A percentile compares a stretch with the other conserved stretches of the same genome.
phyloP scores from a whole-genome alignment of 345 rosid genomes.

The Linum usitatissimum region DNA sequence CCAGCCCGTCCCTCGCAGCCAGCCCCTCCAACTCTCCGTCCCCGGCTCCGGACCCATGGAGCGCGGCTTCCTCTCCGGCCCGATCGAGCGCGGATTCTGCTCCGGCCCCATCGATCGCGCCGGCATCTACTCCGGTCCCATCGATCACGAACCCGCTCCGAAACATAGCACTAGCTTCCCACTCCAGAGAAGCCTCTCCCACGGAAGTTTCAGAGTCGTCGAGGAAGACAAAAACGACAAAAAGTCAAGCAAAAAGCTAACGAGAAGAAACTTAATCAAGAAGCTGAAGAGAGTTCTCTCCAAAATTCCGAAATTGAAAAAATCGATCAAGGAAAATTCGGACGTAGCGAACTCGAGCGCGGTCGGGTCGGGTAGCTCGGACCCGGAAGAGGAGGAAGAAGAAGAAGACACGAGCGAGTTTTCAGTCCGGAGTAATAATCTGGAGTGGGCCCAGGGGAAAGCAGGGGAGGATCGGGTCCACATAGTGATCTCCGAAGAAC shows the following conservation, averaged over 20 bases:
- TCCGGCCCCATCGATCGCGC: not conserved
- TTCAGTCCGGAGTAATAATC: constrained; percentile 37
- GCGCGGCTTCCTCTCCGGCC: constrained; percentile 8
- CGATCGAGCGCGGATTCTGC: constrained; percentile 7
- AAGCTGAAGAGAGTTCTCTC: constrained; percentile 3
- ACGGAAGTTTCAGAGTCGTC: not conserved
- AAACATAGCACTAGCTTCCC: not conserved
- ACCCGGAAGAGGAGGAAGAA: not conserved
- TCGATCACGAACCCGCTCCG: not conserved
- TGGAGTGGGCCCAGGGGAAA: constrained; percentile 99
- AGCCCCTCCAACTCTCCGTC: not conserved
- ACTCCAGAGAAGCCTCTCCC: not conserved
- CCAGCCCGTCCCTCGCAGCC: constrained; percentile 4
- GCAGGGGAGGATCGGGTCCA: constrained; percentile 99
- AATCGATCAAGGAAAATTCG: not conserved
- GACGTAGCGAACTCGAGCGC: not conserved
- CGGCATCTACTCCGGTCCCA: not conserved
- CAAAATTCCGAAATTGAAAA: not conserved
- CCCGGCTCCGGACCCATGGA: constrained; percentile 1
- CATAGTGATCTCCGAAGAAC: constrained; percentile 95
- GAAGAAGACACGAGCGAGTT: not conserved
- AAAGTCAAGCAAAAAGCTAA: no score
- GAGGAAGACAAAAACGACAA: not conserved
- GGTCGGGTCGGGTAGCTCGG: not conserved
- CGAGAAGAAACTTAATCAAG: not conserved